Base-by-base conservation (phyloP, 2,329 filamentous ascomycete genomes). In the Thermochaetoides dissita region DNA sequence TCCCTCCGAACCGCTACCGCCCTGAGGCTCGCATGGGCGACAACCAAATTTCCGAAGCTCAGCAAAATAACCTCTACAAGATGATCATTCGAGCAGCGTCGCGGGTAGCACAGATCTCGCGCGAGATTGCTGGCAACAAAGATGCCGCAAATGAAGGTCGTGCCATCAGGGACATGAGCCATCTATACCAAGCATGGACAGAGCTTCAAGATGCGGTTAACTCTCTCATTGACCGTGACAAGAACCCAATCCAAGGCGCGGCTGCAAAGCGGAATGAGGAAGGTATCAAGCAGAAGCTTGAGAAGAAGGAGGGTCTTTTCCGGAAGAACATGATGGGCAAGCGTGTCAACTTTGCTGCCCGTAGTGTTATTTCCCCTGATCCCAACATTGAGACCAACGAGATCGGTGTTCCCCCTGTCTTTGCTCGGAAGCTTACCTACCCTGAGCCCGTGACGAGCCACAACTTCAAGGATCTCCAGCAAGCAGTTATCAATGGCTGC, bases 321-420 rank as follows among this genome's bases (percentile, higher is more conserved):
- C 75, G 91, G 54, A 96, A 94, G 69, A 95, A 98, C 63, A 96
- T 98, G 91, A 98, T 98, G 91, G 91, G 91, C 47, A 98, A 98
- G 70, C 87, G 91, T 68, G 91, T 98, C 65, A 96, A 98, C 62
- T 96, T 91, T 59, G 91, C 91, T 39, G 91, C 91, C 33, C 82
- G 91, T 60, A 94, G 84, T 72, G 91, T 98, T 59, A 98, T 98
- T 53, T 96, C 89, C 8, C 91, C 91, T 0, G 91, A 98, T 58
- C 91, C 91, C 3, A 98, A 96, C 57, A 94, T 98, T 55, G 91
- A 98, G 62, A 96, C 91, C 11, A 96, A 94, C 60, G 91, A 98
- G 63, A 96, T 98, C 51, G 91, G 91, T 60, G 89, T 98, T 3
- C 91, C 91, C 11, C 85, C 89, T n/a, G 91, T 96, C 10, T 98